These are phyloP conservation scores for Tephrocybe sp. DNA, from an alignment of 768 basidiomycete genomes.

Conservation along the genomic window DNA sequence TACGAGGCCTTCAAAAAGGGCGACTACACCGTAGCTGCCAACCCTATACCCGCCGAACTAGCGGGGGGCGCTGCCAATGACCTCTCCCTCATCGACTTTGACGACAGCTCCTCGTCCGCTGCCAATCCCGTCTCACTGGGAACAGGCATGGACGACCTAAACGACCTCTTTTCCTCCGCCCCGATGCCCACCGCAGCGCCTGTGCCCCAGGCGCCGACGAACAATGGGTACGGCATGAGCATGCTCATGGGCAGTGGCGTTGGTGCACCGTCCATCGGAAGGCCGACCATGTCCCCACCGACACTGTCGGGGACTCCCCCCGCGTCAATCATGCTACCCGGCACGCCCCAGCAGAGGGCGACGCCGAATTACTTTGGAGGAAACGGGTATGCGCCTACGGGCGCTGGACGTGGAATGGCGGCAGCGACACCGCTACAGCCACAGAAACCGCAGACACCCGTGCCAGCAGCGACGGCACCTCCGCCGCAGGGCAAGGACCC, in stretches of 20 bases:
- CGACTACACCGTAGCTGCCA: slow-evolving; percentile 70
- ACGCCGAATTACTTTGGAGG: slow-evolving; percentile 32
- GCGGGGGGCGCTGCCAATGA: slow-evolving; percentile 32
- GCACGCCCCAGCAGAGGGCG: slow-evolving; percentile 10
- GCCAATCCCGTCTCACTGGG: slow-evolving; percentile 19
- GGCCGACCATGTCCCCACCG: slow-evolving; percentile 23
- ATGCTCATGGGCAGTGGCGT: slow-evolving; percentile 17
- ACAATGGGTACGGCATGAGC: slow-evolving; percentile 13
- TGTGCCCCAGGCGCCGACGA: slow-evolving; percentile 19
- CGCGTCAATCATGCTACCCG: background rate
- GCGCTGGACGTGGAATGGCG: slow-evolving; percentile 23
- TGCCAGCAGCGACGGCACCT: slow-evolving; percentile 2
- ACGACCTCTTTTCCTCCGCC: slow-evolving; percentile 50
- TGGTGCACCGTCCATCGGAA: slow-evolving; percentile 15
- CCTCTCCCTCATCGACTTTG: slow-evolving; percentile 76
- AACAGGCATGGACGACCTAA: slow-evolving; percentile 52
- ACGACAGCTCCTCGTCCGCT: slow-evolving; percentile 43
- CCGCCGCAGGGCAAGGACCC: slow-evolving; percentile 66
- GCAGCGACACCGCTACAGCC: slow-evolving; percentile 18
- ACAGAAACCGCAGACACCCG: slow-evolving; percentile 20
- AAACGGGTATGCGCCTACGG: slow-evolving; percentile 15
- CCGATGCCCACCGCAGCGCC: slow-evolving; percentile 17
- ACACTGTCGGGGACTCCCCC: slow-evolving; percentile 31
- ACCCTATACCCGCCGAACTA: slow-evolving; percentile 67
- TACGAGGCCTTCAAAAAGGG: slow-evolving; percentile 95